phyloP scores from a whole-genome alignment of 2,329 filamentous ascomycete species.

The Venturiaceae sp. region DNA sequence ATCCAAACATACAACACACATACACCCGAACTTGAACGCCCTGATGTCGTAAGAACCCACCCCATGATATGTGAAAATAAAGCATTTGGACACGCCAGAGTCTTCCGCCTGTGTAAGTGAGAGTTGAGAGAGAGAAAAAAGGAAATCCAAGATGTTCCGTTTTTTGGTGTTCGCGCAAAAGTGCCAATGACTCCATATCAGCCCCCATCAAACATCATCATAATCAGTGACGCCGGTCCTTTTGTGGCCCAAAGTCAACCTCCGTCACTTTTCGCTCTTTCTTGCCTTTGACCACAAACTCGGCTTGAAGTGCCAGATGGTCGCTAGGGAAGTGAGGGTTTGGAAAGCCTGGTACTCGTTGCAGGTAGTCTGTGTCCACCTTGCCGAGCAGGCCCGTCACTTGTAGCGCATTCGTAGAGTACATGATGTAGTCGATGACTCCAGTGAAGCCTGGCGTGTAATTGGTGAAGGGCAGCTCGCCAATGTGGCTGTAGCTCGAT shows the following conservation, averaged over 20 bases:
- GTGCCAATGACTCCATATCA: not conserved
- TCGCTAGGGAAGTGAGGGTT: slow-evolving; percentile 93
- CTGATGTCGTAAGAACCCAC: not conserved
- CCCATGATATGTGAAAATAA: not conserved
- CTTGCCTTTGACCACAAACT: slow-evolving; percentile 77
- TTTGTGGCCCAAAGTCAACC: slow-evolving; percentile 8
- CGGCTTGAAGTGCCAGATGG: slow-evolving; percentile 79
- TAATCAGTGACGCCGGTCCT: slow-evolving; percentile 4
- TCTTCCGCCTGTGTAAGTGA: not conserved
- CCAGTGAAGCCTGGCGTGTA: slow-evolving; percentile 91
- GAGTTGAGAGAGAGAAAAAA: no score
- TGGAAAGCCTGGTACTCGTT: slow-evolving; percentile 81
- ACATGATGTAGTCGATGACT: slow-evolving; percentile 97
- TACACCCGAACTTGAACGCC: not conserved
- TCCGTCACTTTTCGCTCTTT: slow-evolving; percentile 7
- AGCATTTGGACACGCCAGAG: not conserved
- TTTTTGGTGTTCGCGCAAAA: not conserved
- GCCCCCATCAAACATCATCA: not conserved
- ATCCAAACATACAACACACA: not conserved
- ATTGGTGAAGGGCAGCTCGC: slow-evolving; percentile 88
- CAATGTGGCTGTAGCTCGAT: slow-evolving; percentile 77
- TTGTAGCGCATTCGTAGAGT: slow-evolving; percentile 80
- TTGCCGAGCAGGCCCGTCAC: slow-evolving; percentile 77
- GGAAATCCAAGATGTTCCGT: not conserved
- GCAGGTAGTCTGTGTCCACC: slow-evolving; percentile 75